Conservation (phyloP, 495 filamentous ascomycete species). For the Aspergillus leporis region DNA sequence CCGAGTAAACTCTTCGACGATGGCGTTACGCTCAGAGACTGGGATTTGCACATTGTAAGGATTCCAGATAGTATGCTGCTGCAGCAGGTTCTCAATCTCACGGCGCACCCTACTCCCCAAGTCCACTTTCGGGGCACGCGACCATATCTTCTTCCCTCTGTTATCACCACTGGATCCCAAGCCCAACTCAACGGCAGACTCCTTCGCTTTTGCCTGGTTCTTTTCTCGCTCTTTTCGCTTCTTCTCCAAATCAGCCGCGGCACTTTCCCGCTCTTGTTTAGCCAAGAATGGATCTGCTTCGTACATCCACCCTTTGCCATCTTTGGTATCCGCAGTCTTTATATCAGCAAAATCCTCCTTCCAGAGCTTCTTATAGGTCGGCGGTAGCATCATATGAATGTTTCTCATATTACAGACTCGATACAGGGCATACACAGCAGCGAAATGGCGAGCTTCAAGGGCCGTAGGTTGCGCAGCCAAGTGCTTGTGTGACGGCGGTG, state of each 20-base stretch:
- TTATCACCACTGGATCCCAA: constrained; percentile 30
- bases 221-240: constrained; percentile 63
- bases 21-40: constrained; percentile 49
- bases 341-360: constrained; percentile 77
- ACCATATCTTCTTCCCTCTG: constrained; percentile 69
- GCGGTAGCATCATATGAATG: constrained; percentile 90
- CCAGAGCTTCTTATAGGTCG: constrained; percentile 83
- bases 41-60: constrained; percentile 67
- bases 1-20: constrained; percentile 71
- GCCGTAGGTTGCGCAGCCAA: constrained; percentile 68
- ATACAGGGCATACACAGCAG: constrained; percentile 86
- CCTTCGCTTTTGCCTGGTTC: constrained; percentile 60
- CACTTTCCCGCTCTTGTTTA: constrained; percentile 74
- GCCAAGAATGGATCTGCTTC: constrained; percentile 91
- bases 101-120: constrained; percentile 78
- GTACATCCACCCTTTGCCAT: constrained; percentile 87
- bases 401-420: constrained; percentile 93
- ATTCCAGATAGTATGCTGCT: constrained; percentile 83
- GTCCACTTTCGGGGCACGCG: constrained; percentile 82
- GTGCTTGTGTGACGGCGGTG: constrained; percentile 72
- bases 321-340: constrained; percentile 72
- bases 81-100: constrained; percentile 75
- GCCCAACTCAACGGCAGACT: constrained; percentile 47
- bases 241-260: constrained; percentile 68
- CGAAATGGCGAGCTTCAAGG: constrained; percentile 89